Base-by-base conservation (phyloP, 208 protist species). In the Trypanosoma theileri region DNA sequence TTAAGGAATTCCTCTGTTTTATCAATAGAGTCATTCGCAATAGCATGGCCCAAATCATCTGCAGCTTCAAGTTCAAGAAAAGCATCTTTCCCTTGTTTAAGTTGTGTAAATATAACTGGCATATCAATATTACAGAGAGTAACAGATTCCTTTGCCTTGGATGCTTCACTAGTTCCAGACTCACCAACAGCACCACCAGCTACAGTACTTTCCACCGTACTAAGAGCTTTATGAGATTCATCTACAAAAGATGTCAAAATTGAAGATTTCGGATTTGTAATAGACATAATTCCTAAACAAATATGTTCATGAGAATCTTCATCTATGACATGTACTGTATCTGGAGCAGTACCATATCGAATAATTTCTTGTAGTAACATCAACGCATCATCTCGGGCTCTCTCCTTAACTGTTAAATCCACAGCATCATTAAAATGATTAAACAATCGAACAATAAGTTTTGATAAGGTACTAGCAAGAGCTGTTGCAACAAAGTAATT, bases 401-500 rank as follows among this genome's bases (percentile, higher is more conserved):
- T 60, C 42, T 69, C 77, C 59, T 72, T 70, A 17, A 66, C 67
- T 22, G 72, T 79, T 1, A 66, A 59, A 35, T 88, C 75, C 2
- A 72, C 59, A 13, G 7, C 22, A 17, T 13, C 59, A 59, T 57
- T 66, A 52, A 55, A 57, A 13, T 41, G 45, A 14, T 56, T 53
- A 61, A 80, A 83, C 19, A 91, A 66, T 50, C 80, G 89, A n/a
- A 97, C 66, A 31, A 96, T 91, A n/a, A 99, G 85, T 83, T 99
- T 99, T 1, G 88, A 80, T 0, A 99, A 76, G 4, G 97, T 92
- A 21, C 76, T 90, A 26, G 89, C 86, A 12, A 99, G 69, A 4
- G 88, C 84, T 11, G 94, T 52, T 0, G 85, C 95, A 31, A 99
- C 74, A 79, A 98, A 99, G 73, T 97, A 98, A 70, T 99, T 96